phyloP scores from a whole-genome alignment of 345 rosid genomes.

The Lepidium sativum region DNA sequence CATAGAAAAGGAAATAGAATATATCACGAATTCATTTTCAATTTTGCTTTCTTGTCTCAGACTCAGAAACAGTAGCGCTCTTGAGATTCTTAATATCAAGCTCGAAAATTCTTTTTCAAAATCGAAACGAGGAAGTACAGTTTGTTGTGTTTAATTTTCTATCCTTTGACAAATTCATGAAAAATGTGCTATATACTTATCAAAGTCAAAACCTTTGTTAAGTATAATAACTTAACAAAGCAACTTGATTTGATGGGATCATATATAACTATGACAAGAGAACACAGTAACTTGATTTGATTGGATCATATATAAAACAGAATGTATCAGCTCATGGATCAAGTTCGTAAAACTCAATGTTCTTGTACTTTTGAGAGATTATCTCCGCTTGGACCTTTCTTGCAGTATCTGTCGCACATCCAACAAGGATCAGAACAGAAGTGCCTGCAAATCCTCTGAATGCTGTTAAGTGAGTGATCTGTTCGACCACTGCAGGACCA shows the following conservation, averaged over 20 bases:
- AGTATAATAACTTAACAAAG: neutral
- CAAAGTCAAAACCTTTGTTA: conserved; percentile 10
- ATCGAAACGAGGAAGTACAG: neutral
- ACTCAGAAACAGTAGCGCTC: neutral
- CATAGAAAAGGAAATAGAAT: conserved; percentile 25
- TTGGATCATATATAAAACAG: neutral
- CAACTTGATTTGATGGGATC: neutral
- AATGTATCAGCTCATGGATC: conserved; percentile 15
- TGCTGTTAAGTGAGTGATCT: conserved; percentile 85
- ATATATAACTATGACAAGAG: too few species aligned
- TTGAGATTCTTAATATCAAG: neutral
- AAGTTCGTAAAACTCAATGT: conserved; percentile 79
- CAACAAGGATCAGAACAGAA: conserved; percentile 94
- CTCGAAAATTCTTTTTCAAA: neutral
- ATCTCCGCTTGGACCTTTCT: conserved; percentile 96
- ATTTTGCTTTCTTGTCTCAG: neutral
- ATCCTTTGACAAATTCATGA: neutral
- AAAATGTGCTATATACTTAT: conserved; percentile 10
- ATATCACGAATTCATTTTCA: conserved; percentile 12
- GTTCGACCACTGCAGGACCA: conserved; percentile 92
- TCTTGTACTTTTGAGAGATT: conserved; percentile 90
- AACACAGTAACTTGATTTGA: neutral
- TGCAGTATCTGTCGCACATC: conserved; percentile 97
- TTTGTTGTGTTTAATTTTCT: neutral
- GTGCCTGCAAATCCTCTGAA: conserved; percentile 98